Conservation (phyloP, 2,329 filamentous ascomycete species). For the Fusarium proliferatum region DNA sequence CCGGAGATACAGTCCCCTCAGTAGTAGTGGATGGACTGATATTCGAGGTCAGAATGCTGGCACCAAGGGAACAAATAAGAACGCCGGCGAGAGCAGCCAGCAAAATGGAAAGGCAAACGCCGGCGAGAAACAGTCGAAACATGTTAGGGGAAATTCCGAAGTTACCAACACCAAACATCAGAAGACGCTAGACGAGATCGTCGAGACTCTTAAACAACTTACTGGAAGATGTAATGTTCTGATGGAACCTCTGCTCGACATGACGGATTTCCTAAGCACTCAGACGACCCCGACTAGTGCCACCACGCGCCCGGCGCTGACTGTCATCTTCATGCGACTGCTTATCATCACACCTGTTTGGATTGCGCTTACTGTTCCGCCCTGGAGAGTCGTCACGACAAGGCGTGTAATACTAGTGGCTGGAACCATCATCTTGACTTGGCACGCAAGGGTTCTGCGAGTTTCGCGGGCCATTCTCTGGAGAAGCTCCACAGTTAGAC, state of each 20-base stretch:
- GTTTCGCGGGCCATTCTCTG: conserved; percentile 90
- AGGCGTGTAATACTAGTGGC: conserved; percentile 83
- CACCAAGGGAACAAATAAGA: conserved; percentile 29
- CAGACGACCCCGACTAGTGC: conserved; percentile 91
- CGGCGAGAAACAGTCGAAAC: conserved; percentile 49
- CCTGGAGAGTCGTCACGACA: conserved; percentile 86
- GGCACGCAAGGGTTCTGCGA: conserved; percentile 88
- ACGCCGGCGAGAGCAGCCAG: conserved; percentile 33
- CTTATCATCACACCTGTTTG: conserved; percentile 89
- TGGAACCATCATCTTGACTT: conserved; percentile 89
- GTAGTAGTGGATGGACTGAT: conserved; percentile 80
- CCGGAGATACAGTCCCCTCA: conserved; percentile 87
- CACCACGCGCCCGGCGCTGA: conserved; percentile 89
- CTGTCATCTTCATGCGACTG: conserved; percentile 88
- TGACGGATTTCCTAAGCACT: conserved; percentile 94
- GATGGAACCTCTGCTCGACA: conserved; percentile 84
- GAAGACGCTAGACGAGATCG: conserved; percentile 96
- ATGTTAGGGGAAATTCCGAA: conserved; percentile 65
- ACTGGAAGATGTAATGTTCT: conserved; percentile 93
- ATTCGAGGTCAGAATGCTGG: conserved; percentile 51
- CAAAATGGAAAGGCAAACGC: conserved; percentile 42
- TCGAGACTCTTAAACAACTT: conserved; percentile 90
- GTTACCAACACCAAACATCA: conserved; percentile 78
- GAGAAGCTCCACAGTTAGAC: conserved; percentile 82
- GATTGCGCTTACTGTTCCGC: conserved; percentile 84